A percentile compares a stretch with the other conserved stretches of the same genome.
phyloP scores from a whole-genome alignment of 2,329 filamentous ascomycete species.

The Paraconiothyrium sp. region DNA sequence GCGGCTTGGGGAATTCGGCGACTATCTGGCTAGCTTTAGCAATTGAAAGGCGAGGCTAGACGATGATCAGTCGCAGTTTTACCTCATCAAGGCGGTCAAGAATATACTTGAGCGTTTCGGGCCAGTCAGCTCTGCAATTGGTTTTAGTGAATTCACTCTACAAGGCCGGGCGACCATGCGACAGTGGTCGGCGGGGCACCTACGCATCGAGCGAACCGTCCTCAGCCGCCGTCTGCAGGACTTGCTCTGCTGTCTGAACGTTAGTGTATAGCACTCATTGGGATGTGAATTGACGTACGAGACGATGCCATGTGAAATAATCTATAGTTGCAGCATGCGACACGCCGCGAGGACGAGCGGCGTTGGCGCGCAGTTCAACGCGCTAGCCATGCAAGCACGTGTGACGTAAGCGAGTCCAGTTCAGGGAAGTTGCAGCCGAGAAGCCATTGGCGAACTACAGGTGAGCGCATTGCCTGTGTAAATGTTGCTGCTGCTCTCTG shows the following conservation, averaged over 20 bases:
- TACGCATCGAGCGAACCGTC: constrained; percentile 69
- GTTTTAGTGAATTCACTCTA: constrained; percentile 29
- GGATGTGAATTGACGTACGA: neutral
- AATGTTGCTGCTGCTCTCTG: neutral
- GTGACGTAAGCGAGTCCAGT: constrained; percentile 7
- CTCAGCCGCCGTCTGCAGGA: constrained; percentile 65
- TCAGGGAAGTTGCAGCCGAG: neutral
- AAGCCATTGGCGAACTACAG: neutral
- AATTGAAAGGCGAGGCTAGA: neutral
- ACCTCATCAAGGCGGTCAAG: constrained; percentile 75
- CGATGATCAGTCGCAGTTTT: constrained; percentile 24
- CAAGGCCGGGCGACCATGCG: constrained; percentile 2
- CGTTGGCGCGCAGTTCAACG: constrained; percentile 1
- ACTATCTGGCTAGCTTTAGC: constrained; percentile 67
- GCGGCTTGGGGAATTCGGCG: constrained; percentile 76
- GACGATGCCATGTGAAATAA: constrained; percentile 3
- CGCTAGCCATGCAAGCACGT: constrained; percentile 4
- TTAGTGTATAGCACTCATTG: constrained; percentile 29
- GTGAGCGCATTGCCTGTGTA: too few species aligned
- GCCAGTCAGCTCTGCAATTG: constrained; percentile 71
- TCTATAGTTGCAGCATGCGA: constrained; percentile 1
- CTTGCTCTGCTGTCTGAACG: constrained; percentile 53
- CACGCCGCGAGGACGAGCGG: constrained; percentile 6
- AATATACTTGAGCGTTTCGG: constrained; percentile 70
- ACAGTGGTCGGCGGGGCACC: constrained; percentile 34